These are phyloP conservation scores for Filobasidium uniguttulatum DNA, from an alignment of 1,284 basidiomycete genomes.

Conservation along the genomic window DNA sequence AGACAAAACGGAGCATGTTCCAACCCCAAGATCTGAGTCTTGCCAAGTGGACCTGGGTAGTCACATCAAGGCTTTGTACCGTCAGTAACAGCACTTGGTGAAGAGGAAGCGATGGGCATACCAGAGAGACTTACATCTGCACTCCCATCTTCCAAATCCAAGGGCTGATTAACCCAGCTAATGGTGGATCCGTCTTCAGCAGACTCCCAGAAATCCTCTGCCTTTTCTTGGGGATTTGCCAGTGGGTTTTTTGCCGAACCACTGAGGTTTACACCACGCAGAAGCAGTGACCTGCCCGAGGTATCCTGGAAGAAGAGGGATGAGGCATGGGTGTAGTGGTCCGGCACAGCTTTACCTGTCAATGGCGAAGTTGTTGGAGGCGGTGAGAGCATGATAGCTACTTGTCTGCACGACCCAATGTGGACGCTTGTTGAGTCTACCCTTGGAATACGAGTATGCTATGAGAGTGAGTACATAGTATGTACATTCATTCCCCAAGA, in stretches of 20 bases:
- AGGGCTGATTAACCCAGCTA: conserved; percentile 57
- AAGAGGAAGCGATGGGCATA: neutral
- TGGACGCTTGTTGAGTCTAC: no score
- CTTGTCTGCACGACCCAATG: no score
- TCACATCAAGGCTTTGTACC: neutral
- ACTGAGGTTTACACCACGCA: conserved; percentile 86
- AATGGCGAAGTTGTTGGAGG: conserved; percentile 47
- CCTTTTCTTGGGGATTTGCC: conserved; percentile 50
- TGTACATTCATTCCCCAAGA: no score
- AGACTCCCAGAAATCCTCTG: conserved; percentile 76
- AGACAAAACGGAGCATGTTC: conserved; percentile 79
- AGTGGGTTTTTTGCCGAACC: conserved; percentile 74
- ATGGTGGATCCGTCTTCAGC: conserved; percentile 59
- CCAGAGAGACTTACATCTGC: conserved; percentile 26
- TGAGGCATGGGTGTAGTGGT: conserved; percentile 42
- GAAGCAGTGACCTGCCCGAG: conserved; percentile 63
- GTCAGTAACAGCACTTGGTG: neutral
- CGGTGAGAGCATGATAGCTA: conserved; percentile 27
- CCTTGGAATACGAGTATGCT: no score
- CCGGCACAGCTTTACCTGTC: conserved; percentile 47
- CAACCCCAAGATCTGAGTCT: conserved; percentile 85
- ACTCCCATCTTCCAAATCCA: conserved; percentile 48
- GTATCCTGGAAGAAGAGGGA: conserved; percentile 69
- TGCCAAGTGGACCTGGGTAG: conserved; percentile 66
- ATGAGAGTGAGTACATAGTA: no score